Percentiles rank a stretch among this genome's conserved stretches.
Evolutionary conservation across 352 stramenopile species (phyloP).

Genomic region (Phytophthora syringae): DNA sequence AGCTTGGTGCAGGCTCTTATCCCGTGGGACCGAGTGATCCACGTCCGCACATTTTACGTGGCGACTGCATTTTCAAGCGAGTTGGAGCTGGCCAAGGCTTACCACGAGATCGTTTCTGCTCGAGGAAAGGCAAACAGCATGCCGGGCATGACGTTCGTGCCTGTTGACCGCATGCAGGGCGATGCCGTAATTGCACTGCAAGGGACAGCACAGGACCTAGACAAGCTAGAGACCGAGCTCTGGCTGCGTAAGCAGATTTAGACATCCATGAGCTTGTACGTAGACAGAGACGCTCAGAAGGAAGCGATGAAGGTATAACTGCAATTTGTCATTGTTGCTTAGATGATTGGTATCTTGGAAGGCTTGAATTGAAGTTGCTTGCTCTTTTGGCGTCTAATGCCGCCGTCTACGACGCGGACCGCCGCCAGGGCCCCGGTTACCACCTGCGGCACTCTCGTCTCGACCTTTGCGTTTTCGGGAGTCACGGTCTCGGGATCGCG

Average conservation of each 20-base stretch:
- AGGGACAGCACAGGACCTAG: constrained; percentile 77
- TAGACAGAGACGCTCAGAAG: too few relatives aligned
- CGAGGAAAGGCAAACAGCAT: constrained; percentile 37
- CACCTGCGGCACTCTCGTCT: constrained; percentile 50
- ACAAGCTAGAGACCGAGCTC: constrained; percentile 85
- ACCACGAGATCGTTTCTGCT: constrained; percentile 31
- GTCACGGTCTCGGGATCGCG: constrained; percentile 68
- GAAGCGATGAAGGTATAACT: constrained; percentile 13
- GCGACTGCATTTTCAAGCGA: constrained; percentile 56
- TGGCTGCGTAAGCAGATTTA: constrained; percentile 85
- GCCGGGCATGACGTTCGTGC: constrained; percentile 79
- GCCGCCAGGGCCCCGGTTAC: constrained; percentile 33
- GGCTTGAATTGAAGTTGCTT: constrained; percentile 13
- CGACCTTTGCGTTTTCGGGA: constrained; percentile 68
- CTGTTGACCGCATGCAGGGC: constrained; percentile 64
- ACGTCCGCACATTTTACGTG: constrained; percentile 79
- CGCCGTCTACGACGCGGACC: constrained; percentile 53
- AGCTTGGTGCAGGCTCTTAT: constrained; percentile 53
- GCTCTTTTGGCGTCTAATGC: constrained; percentile 41
- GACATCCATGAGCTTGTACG: constrained; percentile 6
- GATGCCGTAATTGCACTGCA: constrained; percentile 59
- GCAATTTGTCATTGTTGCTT: constrained; percentile 21
- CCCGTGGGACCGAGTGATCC: constrained; percentile 67
- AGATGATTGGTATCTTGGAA: constrained; percentile 22
- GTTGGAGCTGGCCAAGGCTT: constrained; percentile 46